A percentile compares a stretch with the other conserved stretches of the same genome.
phyloP scores from a whole-genome alignment of 2,329 filamentous ascomycete species.

The Fusarium coicis region DNA sequence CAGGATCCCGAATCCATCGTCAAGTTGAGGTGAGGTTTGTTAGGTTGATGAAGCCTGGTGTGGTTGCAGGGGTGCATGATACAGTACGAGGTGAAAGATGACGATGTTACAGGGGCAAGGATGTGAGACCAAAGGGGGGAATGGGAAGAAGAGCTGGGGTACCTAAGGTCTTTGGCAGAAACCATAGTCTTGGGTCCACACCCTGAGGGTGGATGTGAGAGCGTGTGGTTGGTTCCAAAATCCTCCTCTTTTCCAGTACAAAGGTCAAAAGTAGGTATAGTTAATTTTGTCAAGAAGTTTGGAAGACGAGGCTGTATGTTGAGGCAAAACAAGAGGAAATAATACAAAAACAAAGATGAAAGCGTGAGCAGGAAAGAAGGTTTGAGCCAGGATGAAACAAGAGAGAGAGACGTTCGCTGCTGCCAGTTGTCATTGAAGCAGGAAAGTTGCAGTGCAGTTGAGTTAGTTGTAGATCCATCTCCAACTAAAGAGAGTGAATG shows the following conservation, averaged over 20 bases:
- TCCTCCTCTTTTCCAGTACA: background rate
- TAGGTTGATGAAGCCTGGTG: conserved; percentile 1
- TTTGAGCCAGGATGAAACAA: background rate
- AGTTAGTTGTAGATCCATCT: conserved; percentile 12
- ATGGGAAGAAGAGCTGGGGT: conserved; percentile 15
- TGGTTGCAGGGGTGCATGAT: conserved; percentile 13
- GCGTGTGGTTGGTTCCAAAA: background rate
- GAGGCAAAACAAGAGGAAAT: background rate
- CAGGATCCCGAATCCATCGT: background rate
- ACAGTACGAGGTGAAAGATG: conserved; percentile 17
- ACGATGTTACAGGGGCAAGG: conserved; percentile 7
- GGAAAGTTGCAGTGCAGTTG: conserved; percentile 1
- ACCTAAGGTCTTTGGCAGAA: conserved; percentile 23
- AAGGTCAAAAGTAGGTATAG: background rate
- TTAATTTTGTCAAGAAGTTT: background rate
- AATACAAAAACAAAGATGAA: conserved; percentile 14
- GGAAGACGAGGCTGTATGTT: background rate
- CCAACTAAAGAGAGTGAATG: background rate
- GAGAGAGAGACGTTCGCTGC: conserved; percentile 1
- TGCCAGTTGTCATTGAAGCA: conserved; percentile 18
- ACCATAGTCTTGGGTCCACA: conserved; percentile 24
- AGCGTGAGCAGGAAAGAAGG: conserved; percentile 8
- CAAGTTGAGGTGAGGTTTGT: background rate
- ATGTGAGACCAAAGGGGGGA: conserved; percentile 13
- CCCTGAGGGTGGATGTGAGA: conserved; percentile 9